Evolutionary conservation across 495 filamentous ascomycete species (phyloP), one percentile per base, ranked within the genome.

Genomic region (Aspergillus bridgeri): DNA sequence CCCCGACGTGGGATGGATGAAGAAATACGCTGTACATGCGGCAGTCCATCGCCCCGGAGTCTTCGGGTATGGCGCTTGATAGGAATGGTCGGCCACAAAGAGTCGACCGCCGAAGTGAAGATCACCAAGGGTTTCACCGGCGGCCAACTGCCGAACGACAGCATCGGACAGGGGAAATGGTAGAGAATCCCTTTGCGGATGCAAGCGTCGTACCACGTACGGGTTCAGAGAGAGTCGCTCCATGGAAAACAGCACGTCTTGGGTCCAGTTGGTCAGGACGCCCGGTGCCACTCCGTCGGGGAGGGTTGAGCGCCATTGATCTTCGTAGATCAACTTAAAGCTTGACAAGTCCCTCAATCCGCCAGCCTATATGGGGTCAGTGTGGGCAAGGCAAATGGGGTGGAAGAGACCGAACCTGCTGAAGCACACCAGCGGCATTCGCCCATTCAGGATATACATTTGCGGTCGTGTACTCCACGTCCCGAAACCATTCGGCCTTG

Each of bases 1-100:
- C 9, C 51, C 51, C 5, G 51, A 54, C 20, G 15, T 22, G 3
- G 51, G 51, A 44, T 54, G 51, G 19, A 54, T 54, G 51, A 54
- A 54, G 33, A 54, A 54, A 42, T 54, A 54, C 20, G 38, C 51
- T 22, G 51, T 54, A n/a, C 51, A 54, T 6, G 51, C 51, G 8
- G 51, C 51, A 13, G 51, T 54, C 51, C 51, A 54, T 11, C 51
- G 51, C 3, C 11, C 23, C 8, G 51, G 51, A 0, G 51, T 54
- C 38, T 54, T 24, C 3, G 38, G 3, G 9, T 54, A 54, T 42
- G 20, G 19, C 2, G 51, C 51, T n/a, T 54, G 51, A 11, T 54
- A 54, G 21, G 51, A 54, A 25, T 54, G 51, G 23, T 54, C 43
- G 19, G 20, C 51, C 9, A 15, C 24, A 21, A 54, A 54, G 4